Evolutionary conservation across 2,329 filamentous ascomycete species (phyloP).

Genomic region (Sporothrix mexicana): DNA sequence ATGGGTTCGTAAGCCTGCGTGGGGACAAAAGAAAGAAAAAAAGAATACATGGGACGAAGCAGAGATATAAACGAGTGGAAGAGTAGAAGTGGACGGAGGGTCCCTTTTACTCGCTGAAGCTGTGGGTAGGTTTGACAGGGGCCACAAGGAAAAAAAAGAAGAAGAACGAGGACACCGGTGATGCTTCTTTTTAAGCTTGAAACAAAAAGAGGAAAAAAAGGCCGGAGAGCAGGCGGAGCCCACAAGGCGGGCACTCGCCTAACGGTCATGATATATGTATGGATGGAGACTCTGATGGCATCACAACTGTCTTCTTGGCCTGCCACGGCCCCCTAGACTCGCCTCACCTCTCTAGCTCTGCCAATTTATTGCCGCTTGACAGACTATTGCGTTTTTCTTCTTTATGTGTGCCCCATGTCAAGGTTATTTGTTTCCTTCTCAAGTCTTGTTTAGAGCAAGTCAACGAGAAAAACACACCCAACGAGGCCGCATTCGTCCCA

Average conservation of each 20-base stretch:
- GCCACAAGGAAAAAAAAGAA: background rate
- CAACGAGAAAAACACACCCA: background rate
- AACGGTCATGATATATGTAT: conserved; percentile 4
- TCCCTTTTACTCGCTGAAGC: conserved; percentile 1
- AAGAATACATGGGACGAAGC: background rate
- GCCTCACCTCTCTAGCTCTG: background rate
- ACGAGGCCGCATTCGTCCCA: background rate
- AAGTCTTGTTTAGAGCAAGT: no score
- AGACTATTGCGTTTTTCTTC: conserved; percentile 18
- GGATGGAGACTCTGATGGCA: background rate
- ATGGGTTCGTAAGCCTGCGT: background rate
- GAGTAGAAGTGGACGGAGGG: background rate
- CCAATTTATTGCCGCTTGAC: conserved; percentile 10
- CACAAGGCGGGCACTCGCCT: background rate
- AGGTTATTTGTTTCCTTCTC: background rate
- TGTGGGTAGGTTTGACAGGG: background rate
- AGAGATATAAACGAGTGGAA: conserved; percentile 11
- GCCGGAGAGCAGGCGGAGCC: background rate
- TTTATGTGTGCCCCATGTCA: background rate
- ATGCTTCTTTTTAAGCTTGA: conserved; percentile 3
- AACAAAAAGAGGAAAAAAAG: background rate
- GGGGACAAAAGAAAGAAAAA: background rate
- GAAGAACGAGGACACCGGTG: background rate
- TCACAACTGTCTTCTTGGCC: background rate
- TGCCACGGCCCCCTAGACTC: background rate